phyloP scores from a whole-genome alignment of 2,329 filamentous ascomycete genomes.

The Blumeria hordei region DNA sequence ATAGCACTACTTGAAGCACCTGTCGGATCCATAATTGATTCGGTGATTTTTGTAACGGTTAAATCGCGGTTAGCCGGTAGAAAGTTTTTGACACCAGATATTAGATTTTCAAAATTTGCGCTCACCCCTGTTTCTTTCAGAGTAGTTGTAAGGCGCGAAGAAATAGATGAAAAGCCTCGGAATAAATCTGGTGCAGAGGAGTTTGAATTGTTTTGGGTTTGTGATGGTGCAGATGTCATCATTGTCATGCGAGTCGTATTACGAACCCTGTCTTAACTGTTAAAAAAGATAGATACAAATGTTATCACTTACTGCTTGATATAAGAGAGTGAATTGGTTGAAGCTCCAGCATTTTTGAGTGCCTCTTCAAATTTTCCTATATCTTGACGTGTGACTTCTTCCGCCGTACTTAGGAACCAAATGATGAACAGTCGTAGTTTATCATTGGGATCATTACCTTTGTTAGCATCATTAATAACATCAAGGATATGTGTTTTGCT shows the following conservation, averaged over 20 bases:
- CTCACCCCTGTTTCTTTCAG: constrained; percentile 74
- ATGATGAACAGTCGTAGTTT: constrained; percentile 91
- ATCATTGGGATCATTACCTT: constrained; percentile 64
- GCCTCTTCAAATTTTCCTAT: constrained; percentile 73
- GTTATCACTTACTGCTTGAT: constrained; percentile 47
- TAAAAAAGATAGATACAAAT: background rate
- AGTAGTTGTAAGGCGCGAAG: constrained; percentile 74
- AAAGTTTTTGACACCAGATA: constrained; percentile 94
- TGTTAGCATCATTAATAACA: constrained; percentile 54
- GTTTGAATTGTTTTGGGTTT: constrained; percentile 27
- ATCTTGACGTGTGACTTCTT: constrained; percentile 60
- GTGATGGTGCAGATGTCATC: constrained; percentile 58
- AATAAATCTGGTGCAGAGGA: constrained; percentile 54
- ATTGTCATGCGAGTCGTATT: constrained; percentile 96
- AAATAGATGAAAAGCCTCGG: constrained; percentile 77
- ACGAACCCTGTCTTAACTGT: constrained; percentile 35
- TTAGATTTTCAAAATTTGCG: constrained; percentile 77
- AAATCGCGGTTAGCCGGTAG: constrained; percentile 88
- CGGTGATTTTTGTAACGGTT: constrained; percentile 91
- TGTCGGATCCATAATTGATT: constrained; percentile 91
- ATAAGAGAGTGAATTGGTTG: constrained; percentile 60
- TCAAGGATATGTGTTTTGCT: constrained; percentile 76
- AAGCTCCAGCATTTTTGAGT: constrained; percentile 48
- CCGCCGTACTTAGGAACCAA: constrained; percentile 87
- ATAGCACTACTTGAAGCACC: constrained; percentile 78